Base-by-base conservation (phyloP, 2,329 filamentous ascomycete species). In the Stachybotrys elegans region DNA sequence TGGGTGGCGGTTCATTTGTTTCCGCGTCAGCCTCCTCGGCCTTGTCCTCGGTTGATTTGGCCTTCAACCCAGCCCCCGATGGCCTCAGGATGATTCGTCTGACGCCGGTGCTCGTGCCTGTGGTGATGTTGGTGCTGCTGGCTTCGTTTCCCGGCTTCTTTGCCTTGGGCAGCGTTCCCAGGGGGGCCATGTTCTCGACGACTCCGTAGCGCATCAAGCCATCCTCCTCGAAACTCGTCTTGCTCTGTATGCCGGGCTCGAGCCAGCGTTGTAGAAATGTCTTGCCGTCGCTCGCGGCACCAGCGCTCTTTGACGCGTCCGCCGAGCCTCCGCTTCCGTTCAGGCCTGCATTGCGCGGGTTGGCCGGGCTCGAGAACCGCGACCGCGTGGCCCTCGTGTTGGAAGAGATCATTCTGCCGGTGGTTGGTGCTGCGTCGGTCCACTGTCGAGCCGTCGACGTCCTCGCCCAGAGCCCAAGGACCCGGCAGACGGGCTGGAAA, bases 131-230 rank as follows among this genome's bases (percentile, higher is more conserved):
- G 6, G 19, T 13, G 6, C 6, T 20, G 16, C 21, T 36, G 7
- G 19, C 34, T 47, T 63, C 55, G 40, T 48, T 55, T 9, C 50
- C 62, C 20, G 50, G 54, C 56, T 60, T 67, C 59, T 69, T 72
- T 29, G 64, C 75, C 65, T 78, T 80, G 12, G 90, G 90, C 53
- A 83, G 73, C 43, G 82, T 76, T 32, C 90, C 90, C 44, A 95
- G 69, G 21, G 90, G 84, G 43, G 83, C 83, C 90, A 95, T 95
- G 56, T 84, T 84, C 64, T 88, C 84, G 46, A 94, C 72, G 16
- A 94, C 86, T 51, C 87, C 87, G 62, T 82, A 80, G 40, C 84
- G 76, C 56, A 84, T 72, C 53, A 93, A 76, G 36, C 86, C 86
- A 45, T 76, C 80, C 60, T 95, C 88, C 70, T 88, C 81, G 60